These are phyloP conservation scores for Starmerella khaoyaiensis DNA, from an alignment of 805 yeast genomes.

Conservation along the genomic window DNA sequence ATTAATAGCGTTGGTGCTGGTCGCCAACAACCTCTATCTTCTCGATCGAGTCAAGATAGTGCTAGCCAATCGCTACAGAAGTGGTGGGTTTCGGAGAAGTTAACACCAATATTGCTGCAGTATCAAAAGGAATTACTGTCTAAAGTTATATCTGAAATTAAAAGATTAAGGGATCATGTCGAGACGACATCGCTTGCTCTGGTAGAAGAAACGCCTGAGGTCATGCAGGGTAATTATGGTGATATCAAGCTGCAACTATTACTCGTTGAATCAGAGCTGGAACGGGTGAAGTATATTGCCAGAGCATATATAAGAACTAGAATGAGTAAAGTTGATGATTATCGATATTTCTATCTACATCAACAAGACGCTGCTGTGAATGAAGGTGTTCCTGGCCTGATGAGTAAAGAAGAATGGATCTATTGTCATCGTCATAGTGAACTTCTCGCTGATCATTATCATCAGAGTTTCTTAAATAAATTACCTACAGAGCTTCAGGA, in stretches of 20 bases:
- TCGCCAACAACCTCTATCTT: slow-evolving; percentile 3
- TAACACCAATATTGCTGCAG: slow-evolving; percentile 74
- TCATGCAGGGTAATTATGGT: background rate
- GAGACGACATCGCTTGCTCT: slow-evolving; percentile 68
- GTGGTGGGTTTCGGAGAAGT: slow-evolving; percentile 74
- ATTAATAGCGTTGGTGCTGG: slow-evolving; percentile 54
- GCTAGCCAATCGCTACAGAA: slow-evolving; percentile 32
- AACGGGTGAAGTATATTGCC: slow-evolving; percentile 69
- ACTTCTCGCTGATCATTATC: slow-evolving; percentile 51
- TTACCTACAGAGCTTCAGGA: slow-evolving; percentile 59
- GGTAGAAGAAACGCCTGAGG: slow-evolving; percentile 31
- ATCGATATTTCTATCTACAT: slow-evolving; percentile 37
- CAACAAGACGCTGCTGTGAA: slow-evolving; percentile 22
- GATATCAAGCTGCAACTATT: slow-evolving; percentile 68
- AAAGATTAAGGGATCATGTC: slow-evolving; percentile 59
- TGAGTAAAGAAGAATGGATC: slow-evolving; percentile 18
- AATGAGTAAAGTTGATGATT: slow-evolving; percentile 55
- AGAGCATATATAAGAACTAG: slow-evolving; percentile 72
- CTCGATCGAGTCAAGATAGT: slow-evolving; percentile 1
- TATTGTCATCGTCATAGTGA: slow-evolving; percentile 40
- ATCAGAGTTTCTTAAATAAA: slow-evolving; percentile 48
- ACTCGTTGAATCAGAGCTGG: slow-evolving; percentile 83
- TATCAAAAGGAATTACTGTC: slow-evolving; percentile 52
- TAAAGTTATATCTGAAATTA: slow-evolving; percentile 44
- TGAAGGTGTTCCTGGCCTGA: slow-evolving; percentile 1